Evolutionary conservation across 1,139 yeast genomes (phyloP).

Genomic region (Kluyveromyces sp.): DNA sequence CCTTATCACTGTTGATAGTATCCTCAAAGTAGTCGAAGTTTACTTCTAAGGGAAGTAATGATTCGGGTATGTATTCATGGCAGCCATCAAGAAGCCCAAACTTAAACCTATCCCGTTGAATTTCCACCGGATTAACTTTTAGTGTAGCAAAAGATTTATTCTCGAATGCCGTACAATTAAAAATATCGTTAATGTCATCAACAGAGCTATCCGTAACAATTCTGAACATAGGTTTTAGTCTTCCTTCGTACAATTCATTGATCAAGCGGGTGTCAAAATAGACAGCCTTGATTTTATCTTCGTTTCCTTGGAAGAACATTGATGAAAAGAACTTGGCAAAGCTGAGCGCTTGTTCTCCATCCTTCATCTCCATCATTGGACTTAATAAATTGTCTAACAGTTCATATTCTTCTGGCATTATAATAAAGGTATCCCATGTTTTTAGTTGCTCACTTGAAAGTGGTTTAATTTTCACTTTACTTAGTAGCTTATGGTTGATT

Average conservation of each 20-base stretch:
- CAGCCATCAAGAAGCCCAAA: constrained; percentile 64
- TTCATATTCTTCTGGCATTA: constrained; percentile 22
- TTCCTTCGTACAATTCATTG: constrained; percentile 12
- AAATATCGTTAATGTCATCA: constrained; percentile 26
- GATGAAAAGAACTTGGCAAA: constrained; percentile 31
- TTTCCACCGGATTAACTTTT: constrained; percentile 25
- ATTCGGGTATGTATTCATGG: constrained; percentile 37
- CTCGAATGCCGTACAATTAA: constrained; percentile 22
- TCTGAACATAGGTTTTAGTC: constrained; percentile 62
- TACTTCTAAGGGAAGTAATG: constrained; percentile 73
- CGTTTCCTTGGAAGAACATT: constrained; percentile 28
- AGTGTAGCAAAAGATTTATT: constrained; percentile 16
- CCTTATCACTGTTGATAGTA: constrained; percentile 79
- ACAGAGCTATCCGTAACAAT: constrained; percentile 39
- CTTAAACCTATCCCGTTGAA: constrained; percentile 43
- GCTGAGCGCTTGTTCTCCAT: constrained; percentile 34
- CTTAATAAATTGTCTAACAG: constrained; percentile 24
- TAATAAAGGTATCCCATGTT: constrained; percentile 22
- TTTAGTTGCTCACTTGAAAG: constrained; percentile 9
- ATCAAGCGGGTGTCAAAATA: constrained; percentile 31
- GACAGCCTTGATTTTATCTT: constrained; percentile 28
- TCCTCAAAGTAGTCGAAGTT: constrained; percentile 69
- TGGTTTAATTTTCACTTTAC: constrained; percentile 21
- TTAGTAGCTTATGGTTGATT: constrained; percentile 21
- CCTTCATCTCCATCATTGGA: constrained; percentile 26